phyloP scores from a whole-genome alignment of 768 basidiomycete genomes.

The Suillus discolor region DNA sequence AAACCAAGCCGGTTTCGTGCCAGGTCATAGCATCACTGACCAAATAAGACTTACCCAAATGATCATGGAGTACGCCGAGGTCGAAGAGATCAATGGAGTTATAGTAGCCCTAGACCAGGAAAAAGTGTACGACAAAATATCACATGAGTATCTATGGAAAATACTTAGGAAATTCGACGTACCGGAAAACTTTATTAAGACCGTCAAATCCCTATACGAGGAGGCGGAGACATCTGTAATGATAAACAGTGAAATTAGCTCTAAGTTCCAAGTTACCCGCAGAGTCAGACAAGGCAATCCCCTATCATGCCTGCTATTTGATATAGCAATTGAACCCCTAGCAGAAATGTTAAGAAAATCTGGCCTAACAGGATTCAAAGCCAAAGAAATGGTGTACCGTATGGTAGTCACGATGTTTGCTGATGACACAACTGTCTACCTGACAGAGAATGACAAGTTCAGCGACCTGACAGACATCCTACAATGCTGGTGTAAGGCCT shows the following conservation, averaged over 20 bases:
- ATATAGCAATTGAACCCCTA: slow-evolving; percentile 1
- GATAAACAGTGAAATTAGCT: not conserved
- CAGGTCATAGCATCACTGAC: no score
- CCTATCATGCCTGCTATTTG: slow-evolving; percentile 1
- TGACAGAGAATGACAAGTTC: slow-evolving; percentile 22
- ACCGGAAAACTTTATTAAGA: not conserved
- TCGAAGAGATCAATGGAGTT: no score
- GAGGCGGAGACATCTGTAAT: not conserved
- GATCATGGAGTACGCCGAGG: no score
- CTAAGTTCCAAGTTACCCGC: not conserved
- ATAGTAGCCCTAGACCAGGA: no score
- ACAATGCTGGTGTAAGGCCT: slow-evolving; percentile 33
- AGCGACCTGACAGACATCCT: slow-evolving; percentile 30
- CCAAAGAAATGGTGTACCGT: not conserved
- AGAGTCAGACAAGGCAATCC: slow-evolving; percentile 2
- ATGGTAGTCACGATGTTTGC: slow-evolving; percentile 26
- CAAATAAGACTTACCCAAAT: no score
- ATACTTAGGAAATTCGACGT: no score
- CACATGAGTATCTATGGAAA: no score
- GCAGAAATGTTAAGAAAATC: not conserved
- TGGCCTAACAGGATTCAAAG: not conserved
- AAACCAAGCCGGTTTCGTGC: no score
- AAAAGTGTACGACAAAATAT: no score
- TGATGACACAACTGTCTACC: slow-evolving; percentile 29
- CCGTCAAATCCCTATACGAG: not conserved